Conservation (phyloP, 2,329 filamentous ascomycete genomes). For the Exophiala spinifera region DNA sequence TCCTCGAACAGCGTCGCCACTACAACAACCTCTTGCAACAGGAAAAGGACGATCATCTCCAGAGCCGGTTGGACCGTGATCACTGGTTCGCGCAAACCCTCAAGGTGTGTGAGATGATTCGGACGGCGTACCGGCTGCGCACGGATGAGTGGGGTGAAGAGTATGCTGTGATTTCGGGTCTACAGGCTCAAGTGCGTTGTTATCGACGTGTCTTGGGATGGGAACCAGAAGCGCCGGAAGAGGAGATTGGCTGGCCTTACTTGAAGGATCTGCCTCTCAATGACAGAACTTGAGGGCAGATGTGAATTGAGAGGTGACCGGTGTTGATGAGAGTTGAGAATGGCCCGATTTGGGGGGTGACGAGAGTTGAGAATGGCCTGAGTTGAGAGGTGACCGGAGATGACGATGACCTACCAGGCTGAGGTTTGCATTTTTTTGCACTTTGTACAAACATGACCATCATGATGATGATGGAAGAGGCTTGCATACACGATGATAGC, state of each 20-base stretch:
- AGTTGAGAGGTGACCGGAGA: no score
- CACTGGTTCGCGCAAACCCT: conserved; percentile 49
- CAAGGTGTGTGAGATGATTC: conserved; percentile 49
- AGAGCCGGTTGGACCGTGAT: conserved; percentile 49
- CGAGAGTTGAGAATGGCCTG: no score
- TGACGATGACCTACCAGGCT: no score
- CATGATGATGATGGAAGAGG: no score
- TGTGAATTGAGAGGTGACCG: conserved; percentile 5
- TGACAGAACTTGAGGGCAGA: no score
- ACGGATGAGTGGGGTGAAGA: conserved; percentile 48
- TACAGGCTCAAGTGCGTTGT: conserved; percentile 50
- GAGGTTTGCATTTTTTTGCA: no score
- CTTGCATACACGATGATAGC: no score
- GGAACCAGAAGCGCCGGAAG: conserved; percentile 47
- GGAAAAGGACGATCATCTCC: conserved; percentile 49
- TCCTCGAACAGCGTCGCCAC: conserved; percentile 45
- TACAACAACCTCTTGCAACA: conserved; percentile 51
- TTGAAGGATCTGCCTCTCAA: conserved; percentile 43
- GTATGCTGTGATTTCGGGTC: conserved; percentile 43
- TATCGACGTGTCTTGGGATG: conserved; percentile 48
- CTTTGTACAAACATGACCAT: no score
- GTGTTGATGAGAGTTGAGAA: no score
- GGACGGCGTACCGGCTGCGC: conserved; percentile 46
- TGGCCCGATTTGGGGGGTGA: no score
- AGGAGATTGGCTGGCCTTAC: conserved; percentile 50